A percentile compares a stretch with the other conserved stretches of the same genome.
These are phyloP conservation scores for Paraphoma sp. DNA, from an alignment of 2,329 filamentous ascomycete genomes.

Conservation along the genomic window DNA sequence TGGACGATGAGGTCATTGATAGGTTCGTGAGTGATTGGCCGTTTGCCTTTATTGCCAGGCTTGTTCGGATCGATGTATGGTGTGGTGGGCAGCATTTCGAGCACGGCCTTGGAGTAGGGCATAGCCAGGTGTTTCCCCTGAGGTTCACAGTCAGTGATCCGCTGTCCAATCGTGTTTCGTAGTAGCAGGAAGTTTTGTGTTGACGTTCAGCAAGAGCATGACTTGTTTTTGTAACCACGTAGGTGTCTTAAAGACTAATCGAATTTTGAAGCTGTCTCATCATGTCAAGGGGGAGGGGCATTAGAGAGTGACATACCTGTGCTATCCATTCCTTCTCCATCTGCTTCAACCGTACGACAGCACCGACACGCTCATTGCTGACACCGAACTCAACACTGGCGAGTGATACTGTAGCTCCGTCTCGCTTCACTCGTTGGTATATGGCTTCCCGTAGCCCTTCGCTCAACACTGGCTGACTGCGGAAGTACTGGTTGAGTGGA, in stretches of 20 bases:
- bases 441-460: constrained; percentile 76
- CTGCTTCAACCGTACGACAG: constrained; percentile 84
- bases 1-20: constrained; percentile 71
- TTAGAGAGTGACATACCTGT: constrained; percentile 67
- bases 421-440: constrained; percentile 70
- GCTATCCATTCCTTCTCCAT: constrained; percentile 79
- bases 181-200: not conserved
- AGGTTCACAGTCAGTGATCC: not conserved
- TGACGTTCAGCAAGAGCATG: constrained; percentile 75
- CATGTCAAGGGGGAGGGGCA: constrained; percentile 50
- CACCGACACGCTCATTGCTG: constrained; percentile 83
- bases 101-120: constrained; percentile 78
- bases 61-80: constrained; percentile 47
- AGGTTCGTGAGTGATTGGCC: constrained; percentile 60
- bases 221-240: constrained; percentile 83
- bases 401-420: constrained; percentile 70
- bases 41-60: constrained; percentile 39
- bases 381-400: constrained; percentile 80
- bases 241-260: constrained; percentile 99
- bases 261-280: constrained; percentile 77
- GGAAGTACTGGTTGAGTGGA: constrained; percentile 74
- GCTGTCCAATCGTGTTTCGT: constrained; percentile 7
- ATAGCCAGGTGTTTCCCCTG: constrained; percentile 79
- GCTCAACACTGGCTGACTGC: constrained; percentile 74
- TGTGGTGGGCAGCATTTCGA: constrained; percentile 79